These are phyloP conservation scores for Fusarium sublunatum DNA, from an alignment of 2,329 filamentous ascomycete genomes.

Conservation along the genomic window DNA sequence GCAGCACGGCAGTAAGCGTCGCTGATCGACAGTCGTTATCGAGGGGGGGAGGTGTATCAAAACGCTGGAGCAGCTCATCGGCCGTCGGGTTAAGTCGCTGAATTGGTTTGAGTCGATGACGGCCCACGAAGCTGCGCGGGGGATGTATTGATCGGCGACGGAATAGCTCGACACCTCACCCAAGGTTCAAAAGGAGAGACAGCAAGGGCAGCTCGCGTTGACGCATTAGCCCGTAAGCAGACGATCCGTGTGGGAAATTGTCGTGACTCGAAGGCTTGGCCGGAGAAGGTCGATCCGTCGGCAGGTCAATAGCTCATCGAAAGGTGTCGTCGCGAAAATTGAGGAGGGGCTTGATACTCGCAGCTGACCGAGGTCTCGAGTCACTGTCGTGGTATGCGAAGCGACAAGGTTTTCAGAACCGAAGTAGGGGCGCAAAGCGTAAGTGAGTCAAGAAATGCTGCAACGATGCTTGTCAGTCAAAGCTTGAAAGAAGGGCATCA, in stretches of 20 bases:
- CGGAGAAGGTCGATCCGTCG: slow-evolving; percentile 31
- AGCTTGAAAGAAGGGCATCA: slow-evolving; percentile 45
- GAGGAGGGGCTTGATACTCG: slow-evolving; percentile 14
- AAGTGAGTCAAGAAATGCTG: slow-evolving; percentile 43
- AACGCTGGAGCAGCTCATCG: slow-evolving; percentile 43
- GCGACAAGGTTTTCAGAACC: slow-evolving; percentile 17
- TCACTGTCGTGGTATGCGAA: slow-evolving; percentile 25
- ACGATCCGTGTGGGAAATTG: slow-evolving; percentile 38
- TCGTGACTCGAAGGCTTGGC: slow-evolving; percentile 23
- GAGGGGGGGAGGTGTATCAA: slow-evolving; percentile 27
- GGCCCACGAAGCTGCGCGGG: slow-evolving; percentile 26
- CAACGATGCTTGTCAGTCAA: slow-evolving; percentile 44
- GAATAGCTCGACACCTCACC: slow-evolving; percentile 45
- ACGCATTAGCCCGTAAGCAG: slow-evolving; percentile 52
- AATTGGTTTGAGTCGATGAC: slow-evolving; percentile 10
- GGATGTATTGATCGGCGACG: slow-evolving; percentile 27
- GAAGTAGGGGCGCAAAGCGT: slow-evolving; percentile 31
- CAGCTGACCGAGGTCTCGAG: slow-evolving; percentile 13
- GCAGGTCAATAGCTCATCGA: slow-evolving; percentile 49
- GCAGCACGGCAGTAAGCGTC: slow-evolving; percentile 44
- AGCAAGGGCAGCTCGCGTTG: slow-evolving; percentile 52
- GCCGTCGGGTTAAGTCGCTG: slow-evolving; percentile 31
- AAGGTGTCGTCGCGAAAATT: slow-evolving; percentile 32
- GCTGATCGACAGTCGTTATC: slow-evolving; percentile 36
- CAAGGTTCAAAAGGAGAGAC: slow-evolving; percentile 49